Evolutionary conservation across 164 flowering plant genomes (phyloP).

Genomic region (Sedum album): DNA sequence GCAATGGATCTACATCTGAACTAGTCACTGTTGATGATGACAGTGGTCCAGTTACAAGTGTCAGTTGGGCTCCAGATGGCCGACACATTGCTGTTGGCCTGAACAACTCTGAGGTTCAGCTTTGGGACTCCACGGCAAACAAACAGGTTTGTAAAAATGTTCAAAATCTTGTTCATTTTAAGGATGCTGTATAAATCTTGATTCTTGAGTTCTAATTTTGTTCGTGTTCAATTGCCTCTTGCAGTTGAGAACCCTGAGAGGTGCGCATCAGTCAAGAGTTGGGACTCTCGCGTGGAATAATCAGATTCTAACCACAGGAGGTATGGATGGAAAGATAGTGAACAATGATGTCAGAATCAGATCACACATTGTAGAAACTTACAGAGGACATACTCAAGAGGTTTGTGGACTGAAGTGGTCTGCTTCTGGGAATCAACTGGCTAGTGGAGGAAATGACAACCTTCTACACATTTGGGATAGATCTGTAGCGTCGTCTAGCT

Average conservation of each 20-base stretch:
- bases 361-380: slow-evolving; percentile 40
- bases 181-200: too few species aligned
- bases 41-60: slow-evolving; percentile 49
- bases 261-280: slow-evolving; percentile 43
- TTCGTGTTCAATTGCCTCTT: not conserved
- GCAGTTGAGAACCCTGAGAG: slow-evolving; percentile 49
- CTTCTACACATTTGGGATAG: slow-evolving; percentile 54
- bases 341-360: slow-evolving; percentile 59
- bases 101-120: slow-evolving; percentile 47
- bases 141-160: slow-evolving; percentile 20
- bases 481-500: slow-evolving; percentile 29
- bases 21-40: slow-evolving; percentile 45
- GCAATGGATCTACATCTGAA: slow-evolving; percentile 41
- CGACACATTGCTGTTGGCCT: slow-evolving; percentile 49
- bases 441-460: slow-evolving; percentile 65
- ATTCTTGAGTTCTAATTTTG: not conserved
- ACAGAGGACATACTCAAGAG: slow-evolving; percentile 52
- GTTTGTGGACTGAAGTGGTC: slow-evolving; percentile 71
- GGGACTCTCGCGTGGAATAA: slow-evolving; percentile 57
- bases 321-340: slow-evolving; percentile 43
- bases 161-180: not conserved
- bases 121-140: slow-evolving; percentile 48
- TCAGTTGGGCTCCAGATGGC: slow-evolving; percentile 64
- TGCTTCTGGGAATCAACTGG: slow-evolving; percentile 51
- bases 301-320: slow-evolving; percentile 51